Conservation (phyloP, 108 stramenopile genomes). For the Nannochloropsis gaditana region DNA sequence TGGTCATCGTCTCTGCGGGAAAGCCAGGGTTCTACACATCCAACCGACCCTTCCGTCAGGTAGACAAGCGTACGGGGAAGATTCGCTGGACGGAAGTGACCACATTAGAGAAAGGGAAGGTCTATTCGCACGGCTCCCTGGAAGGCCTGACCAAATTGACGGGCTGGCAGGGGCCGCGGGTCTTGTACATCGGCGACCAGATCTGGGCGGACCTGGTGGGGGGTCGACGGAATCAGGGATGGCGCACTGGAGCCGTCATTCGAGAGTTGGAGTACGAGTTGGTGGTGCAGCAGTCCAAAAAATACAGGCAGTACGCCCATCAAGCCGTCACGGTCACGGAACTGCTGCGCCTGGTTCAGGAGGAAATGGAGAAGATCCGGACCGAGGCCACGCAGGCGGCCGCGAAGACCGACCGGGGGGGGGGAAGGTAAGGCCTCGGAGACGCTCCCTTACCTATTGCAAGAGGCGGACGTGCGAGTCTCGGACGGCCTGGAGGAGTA, state of each 20-base stretch:
- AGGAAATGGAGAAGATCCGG: constrained; percentile 30
- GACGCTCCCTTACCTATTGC: constrained; percentile 24
- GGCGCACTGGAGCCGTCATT: constrained; percentile 56
- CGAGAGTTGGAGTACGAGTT: constrained; percentile 54
- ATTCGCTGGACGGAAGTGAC: constrained; percentile 52
- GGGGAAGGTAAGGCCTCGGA: not conserved
- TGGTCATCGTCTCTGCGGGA: constrained; percentile 71
- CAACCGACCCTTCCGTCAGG: constrained; percentile 72
- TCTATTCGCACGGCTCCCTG: constrained; percentile 50
- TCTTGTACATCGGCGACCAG: constrained; percentile 91
- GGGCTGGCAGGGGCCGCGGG: constrained; percentile 59
- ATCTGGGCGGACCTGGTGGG: constrained; percentile 95
- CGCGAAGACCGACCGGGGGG: not conserved
- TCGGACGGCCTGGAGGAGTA: constrained; percentile 43
- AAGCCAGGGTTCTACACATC: constrained; percentile 91
- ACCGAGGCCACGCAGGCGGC: not conserved
- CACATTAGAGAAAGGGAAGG: constrained; percentile 38
- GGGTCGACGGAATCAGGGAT: constrained; percentile 64
- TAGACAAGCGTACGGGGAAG: constrained; percentile 46
- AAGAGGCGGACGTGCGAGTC: constrained; percentile 40
- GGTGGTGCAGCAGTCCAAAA: constrained; percentile 47
- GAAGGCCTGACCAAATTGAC: constrained; percentile 44
- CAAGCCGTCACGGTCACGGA: constrained; percentile 33
- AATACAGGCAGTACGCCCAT: constrained; percentile 25
- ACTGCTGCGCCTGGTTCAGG: constrained; percentile 41